Conservation (phyloP, 2,329 filamentous ascomycete genomes). For the Beauveria brongniartii region DNA sequence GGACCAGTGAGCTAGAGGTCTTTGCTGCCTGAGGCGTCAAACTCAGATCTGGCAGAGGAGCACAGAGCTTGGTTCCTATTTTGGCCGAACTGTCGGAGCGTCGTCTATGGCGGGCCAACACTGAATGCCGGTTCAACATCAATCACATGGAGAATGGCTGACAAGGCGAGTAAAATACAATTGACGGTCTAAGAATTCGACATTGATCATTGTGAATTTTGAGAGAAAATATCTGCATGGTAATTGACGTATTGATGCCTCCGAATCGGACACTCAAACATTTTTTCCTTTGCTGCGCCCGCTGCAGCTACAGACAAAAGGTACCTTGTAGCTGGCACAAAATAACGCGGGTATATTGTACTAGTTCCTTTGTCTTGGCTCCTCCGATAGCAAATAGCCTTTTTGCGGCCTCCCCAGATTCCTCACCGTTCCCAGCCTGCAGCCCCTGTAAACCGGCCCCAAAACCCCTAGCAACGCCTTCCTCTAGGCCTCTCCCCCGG, state of each 20-base stretch:
- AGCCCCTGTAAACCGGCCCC: background rate
- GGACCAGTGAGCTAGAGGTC: too few relatives aligned
- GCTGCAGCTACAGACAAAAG: background rate
- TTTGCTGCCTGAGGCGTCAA: background rate
- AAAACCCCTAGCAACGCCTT: background rate
- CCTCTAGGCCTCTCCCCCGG: background rate
- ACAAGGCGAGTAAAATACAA: background rate
- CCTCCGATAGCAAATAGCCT: background rate
- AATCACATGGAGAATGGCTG: background rate
- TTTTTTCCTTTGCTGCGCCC: background rate
- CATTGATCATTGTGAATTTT: background rate
- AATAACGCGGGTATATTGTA: constrained; percentile 1
- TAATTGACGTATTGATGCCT: background rate
- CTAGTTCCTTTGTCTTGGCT: background rate
- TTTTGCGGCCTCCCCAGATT: background rate
- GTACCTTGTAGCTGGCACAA: background rate
- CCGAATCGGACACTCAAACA: background rate
- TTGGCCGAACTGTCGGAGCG: background rate
- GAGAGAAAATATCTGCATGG: too few relatives aligned
- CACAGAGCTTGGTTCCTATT: background rate
- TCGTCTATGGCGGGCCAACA: background rate
- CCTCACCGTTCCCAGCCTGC: background rate
- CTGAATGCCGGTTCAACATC: background rate
- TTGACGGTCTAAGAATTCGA: background rate
- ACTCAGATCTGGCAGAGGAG: background rate